Evolutionary conservation across 2,329 filamentous ascomycete genomes (phyloP).

Genomic region (Penicillium frequentans): DNA sequence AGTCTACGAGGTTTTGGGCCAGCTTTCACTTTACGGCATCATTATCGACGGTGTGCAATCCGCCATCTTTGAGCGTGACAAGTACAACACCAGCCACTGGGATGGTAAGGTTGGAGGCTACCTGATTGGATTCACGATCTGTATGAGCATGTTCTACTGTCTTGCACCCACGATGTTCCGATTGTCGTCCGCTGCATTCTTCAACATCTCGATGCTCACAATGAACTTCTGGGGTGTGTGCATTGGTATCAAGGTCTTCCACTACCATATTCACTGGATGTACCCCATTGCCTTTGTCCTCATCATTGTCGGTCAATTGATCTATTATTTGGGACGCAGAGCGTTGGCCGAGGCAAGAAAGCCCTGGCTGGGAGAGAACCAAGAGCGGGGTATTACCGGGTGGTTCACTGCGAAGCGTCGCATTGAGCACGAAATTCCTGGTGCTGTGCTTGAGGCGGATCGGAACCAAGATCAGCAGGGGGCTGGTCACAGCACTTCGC

Average conservation of each 20-base stretch:
- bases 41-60: constrained; percentile 90
- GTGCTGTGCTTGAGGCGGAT: constrained; percentile 5
- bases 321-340: constrained; percentile 84
- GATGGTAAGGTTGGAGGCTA: constrained; percentile 72
- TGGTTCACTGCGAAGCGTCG: constrained; percentile 82
- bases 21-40: constrained; percentile 83
- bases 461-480: constrained; percentile 9
- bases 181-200: constrained; percentile 87
- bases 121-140: constrained; percentile 84
- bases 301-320: constrained; percentile 80
- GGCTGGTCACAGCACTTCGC: constrained; percentile 4
- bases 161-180: constrained; percentile 85
- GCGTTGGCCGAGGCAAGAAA: constrained; percentile 86
- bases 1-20: constrained; percentile 89
- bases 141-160: constrained; percentile 81
- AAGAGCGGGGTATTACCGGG: constrained; percentile 77
- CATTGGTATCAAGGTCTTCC: constrained; percentile 85
- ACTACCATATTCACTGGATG: constrained; percentile 76
- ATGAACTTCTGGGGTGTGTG: constrained; percentile 97
- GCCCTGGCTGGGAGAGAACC: constrained; percentile 88
- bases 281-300: constrained; percentile 95
- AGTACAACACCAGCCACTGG: constrained; percentile 67
- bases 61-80: constrained; percentile 82
- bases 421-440: constrained; percentile 45
- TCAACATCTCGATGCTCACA: constrained; percentile 92